Conservation (phyloP, 768 basidiomycete species). For the Trametes coccinea region DNA sequence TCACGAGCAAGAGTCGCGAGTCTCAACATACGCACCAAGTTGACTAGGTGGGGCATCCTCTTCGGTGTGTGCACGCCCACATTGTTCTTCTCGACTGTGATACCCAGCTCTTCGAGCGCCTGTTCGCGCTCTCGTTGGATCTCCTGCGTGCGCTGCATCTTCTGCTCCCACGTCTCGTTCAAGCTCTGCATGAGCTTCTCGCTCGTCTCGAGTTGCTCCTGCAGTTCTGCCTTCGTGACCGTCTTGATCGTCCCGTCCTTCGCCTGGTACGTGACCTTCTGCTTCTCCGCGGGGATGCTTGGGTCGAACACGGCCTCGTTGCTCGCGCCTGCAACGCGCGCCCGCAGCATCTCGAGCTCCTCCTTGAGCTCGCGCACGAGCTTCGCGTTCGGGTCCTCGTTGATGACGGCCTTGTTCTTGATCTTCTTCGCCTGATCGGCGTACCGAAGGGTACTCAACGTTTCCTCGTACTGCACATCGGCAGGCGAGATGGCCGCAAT, state of each 20-base stretch:
- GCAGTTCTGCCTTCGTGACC: conserved; percentile 94
- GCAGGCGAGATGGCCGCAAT: conserved; percentile 99
- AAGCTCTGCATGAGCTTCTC: conserved; percentile 94
- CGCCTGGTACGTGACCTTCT: conserved; percentile 92
- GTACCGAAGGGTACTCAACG: conserved; percentile 93
- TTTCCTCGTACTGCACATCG: conserved; percentile 86
- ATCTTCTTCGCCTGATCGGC: conserved; percentile 99
- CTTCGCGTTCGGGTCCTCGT: conserved; percentile 99
- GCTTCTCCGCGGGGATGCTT: conserved; percentile 86
- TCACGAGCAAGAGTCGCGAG: neutral
- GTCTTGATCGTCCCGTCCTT: conserved; percentile 94
- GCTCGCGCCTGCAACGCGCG: conserved; percentile 69
- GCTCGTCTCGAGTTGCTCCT: conserved; percentile 93
- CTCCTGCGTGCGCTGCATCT: conserved; percentile 86
- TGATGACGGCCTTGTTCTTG: conserved; percentile 98
- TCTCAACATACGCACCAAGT: conserved; percentile 63
- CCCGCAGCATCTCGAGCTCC: conserved; percentile 90
- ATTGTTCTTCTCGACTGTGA: conserved; percentile 94
- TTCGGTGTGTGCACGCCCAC: conserved; percentile 99
- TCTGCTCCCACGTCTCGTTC: conserved; percentile 97
- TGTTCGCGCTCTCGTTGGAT: conserved; percentile 97
- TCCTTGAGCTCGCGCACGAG: conserved; percentile 98
- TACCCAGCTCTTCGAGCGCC: conserved; percentile 95
- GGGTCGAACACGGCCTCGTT: conserved; percentile 84
- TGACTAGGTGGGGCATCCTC: conserved; percentile 95